Conservation (phyloP, 1,284 basidiomycete species). For the Afroboletus lepidellus region DNA sequence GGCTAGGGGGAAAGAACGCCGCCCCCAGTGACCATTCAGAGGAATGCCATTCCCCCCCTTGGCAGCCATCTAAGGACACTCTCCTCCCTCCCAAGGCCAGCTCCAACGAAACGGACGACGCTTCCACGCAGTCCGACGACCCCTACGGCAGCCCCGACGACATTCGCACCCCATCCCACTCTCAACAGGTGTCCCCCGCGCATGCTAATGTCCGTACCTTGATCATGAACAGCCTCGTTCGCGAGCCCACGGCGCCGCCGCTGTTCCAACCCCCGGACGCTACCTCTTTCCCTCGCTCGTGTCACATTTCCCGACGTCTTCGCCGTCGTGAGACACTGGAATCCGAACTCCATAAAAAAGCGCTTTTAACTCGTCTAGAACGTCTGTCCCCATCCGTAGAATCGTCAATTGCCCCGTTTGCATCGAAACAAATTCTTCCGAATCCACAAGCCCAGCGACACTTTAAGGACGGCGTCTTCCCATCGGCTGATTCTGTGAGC, state of each 20-base stretch:
- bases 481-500: slow-evolving; percentile 38
- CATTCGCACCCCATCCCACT: background rate
- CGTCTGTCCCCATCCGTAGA: slow-evolving; percentile 46
- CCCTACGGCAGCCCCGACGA: slow-evolving; percentile 26
- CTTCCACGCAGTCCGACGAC: slow-evolving; percentile 27
- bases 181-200: slow-evolving; percentile 23
- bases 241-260: slow-evolving; percentile 48
- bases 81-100: slow-evolving; percentile 18
- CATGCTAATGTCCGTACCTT: slow-evolving; percentile 34
- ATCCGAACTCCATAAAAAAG: slow-evolving; percentile 48
- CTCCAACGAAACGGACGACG: slow-evolving; percentile 24
- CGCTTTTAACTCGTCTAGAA: slow-evolving; percentile 48
- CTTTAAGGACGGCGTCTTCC: slow-evolving; percentile 43
- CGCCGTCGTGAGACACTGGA: slow-evolving; percentile 42
- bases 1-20: slow-evolving; percentile 46
- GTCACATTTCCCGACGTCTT: slow-evolving; percentile 43
- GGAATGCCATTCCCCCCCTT: slow-evolving; percentile 16
- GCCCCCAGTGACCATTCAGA: slow-evolving; percentile 21
- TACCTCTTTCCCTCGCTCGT: slow-evolving; percentile 66
- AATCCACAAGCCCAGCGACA: slow-evolving; percentile 9
- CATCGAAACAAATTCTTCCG: slow-evolving; percentile 37
- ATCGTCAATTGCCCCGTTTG: slow-evolving; percentile 48
- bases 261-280: slow-evolving; percentile 43
- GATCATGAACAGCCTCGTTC: slow-evolving; percentile 42
- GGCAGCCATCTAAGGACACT: slow-evolving; percentile 15